phyloP scores from a whole-genome alignment of 2,329 filamentous ascomycete genomes.

The Pseudogymnoascus sp. region DNA sequence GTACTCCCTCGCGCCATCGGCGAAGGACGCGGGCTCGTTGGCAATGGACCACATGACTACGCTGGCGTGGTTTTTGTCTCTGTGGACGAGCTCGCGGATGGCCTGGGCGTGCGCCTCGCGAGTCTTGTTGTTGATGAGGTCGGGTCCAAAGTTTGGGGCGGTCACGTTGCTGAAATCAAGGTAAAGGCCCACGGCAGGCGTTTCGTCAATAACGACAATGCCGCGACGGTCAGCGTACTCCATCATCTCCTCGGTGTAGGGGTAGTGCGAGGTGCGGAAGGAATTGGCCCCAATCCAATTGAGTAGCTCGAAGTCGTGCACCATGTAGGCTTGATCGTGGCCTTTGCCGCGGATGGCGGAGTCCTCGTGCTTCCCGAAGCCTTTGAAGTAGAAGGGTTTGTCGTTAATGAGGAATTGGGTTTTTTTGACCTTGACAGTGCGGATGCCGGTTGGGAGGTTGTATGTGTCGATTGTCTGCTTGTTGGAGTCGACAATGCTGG shows the following conservation, averaged over 20 bases:
- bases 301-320: constrained; percentile 27
- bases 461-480: constrained; percentile 18
- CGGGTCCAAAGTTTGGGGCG: constrained; percentile 18
- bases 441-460: constrained; percentile 18
- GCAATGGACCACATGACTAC: constrained; percentile 67
- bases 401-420: constrained; percentile 24
- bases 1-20: not conserved
- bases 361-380: constrained; percentile 27
- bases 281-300: constrained; percentile 28
- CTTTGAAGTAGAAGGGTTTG: constrained; percentile 26
- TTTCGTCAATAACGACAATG: constrained; percentile 26
- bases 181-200: constrained; percentile 25
- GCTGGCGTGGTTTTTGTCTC: constrained; percentile 63
- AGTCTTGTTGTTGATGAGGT: constrained; percentile 15
- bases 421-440: constrained; percentile 18
- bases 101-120: constrained; percentile 59
- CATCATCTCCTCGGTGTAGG: constrained; percentile 25
- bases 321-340: constrained; percentile 25
- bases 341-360: constrained; percentile 24
- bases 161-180: too few species aligned
- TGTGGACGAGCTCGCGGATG: constrained; percentile 52
- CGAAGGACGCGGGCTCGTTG: constrained; percentile 43
- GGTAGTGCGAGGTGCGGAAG: constrained; percentile 27
- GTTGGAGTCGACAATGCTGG: constrained; percentile 14
- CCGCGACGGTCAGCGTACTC: constrained; percentile 26